These are phyloP conservation scores for Fistulinella cinereoalba DNA, from an alignment of 1,284 basidiomycete species.

Conservation along the genomic window DNA sequence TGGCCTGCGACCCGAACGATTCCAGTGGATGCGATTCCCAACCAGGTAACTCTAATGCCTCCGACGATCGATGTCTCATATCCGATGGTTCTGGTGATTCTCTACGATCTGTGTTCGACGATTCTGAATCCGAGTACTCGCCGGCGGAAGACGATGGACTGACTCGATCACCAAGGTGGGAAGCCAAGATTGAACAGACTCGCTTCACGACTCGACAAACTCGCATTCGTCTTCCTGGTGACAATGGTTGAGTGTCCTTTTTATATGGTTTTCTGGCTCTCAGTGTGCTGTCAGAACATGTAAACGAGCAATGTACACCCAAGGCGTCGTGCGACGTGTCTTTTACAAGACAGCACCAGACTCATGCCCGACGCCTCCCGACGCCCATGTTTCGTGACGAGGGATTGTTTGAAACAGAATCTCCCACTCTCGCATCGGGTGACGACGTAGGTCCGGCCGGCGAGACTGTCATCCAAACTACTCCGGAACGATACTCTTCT, in stretches of 20 bases:
- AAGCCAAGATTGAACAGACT: slow-evolving; percentile 6
- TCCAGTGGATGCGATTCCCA: slow-evolving; percentile 25
- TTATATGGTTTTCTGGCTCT: neutral
- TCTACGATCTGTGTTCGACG: slow-evolving; percentile 20
- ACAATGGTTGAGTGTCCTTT: slow-evolving; percentile 16
- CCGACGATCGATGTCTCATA: slow-evolving; percentile 9
- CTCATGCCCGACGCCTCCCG: slow-evolving; percentile 1
- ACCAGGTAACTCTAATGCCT: slow-evolving; percentile 15
- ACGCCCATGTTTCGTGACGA: neutral
- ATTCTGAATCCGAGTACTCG: slow-evolving; percentile 33
- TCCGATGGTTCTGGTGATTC: slow-evolving; percentile 23
- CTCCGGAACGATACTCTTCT: slow-evolving; percentile 23
- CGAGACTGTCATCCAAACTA: neutral
- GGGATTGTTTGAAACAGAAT: slow-evolving; percentile 8
- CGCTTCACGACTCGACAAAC: slow-evolving; percentile 6
- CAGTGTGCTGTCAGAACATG: slow-evolving; percentile 15
- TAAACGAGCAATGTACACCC: slow-evolving; percentile 23
- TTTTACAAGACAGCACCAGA: slow-evolving; percentile 7
- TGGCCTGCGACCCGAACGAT: slow-evolving; percentile 3
- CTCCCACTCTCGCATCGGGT: slow-evolving; percentile 15
- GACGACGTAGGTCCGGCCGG: slow-evolving; percentile 8
- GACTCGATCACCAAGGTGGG: slow-evolving; percentile 8
- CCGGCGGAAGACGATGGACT: slow-evolving; percentile 17
- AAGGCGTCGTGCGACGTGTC: slow-evolving; percentile 8
- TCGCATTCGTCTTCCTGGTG: neutral